Evolutionary conservation across 768 basidiomycete genomes (phyloP).

Genomic region (Suillus bovinus): DNA sequence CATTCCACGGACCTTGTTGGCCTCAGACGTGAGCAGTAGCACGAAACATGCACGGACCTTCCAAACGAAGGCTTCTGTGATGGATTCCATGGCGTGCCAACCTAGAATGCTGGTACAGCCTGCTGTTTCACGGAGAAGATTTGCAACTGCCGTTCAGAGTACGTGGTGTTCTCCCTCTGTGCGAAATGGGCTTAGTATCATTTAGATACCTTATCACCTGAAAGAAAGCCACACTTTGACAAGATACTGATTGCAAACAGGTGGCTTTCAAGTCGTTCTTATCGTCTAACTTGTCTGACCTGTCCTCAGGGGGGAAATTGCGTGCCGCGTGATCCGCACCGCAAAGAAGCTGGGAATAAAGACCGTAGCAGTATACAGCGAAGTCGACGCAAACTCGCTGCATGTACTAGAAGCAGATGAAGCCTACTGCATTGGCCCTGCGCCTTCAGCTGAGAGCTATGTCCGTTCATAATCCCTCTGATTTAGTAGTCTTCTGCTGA

Average conservation of each 20-base stretch:
- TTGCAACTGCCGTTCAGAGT: slow-evolving; percentile 23
- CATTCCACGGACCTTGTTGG: slow-evolving; percentile 1
- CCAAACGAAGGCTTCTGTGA: neutral
- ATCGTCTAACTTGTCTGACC: neutral
- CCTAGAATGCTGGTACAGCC: slow-evolving; percentile 1
- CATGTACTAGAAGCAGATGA: slow-evolving; percentile 89
- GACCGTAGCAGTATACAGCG: slow-evolving; percentile 91
- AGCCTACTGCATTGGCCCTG: slow-evolving; percentile 92
- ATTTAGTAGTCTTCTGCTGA: neutral
- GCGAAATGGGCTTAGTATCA: neutral
- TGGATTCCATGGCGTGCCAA: neutral
- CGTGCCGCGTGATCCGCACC: slow-evolving; percentile 91
- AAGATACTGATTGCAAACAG: slow-evolving; percentile 93
- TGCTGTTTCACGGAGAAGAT: slow-evolving; percentile 11
- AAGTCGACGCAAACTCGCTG: slow-evolving; percentile 76
- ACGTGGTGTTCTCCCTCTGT: slow-evolving; percentile 6
- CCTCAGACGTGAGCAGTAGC: neutral
- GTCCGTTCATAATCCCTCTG: slow-evolving; percentile 45
- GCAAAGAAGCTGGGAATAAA: slow-evolving; percentile 85
- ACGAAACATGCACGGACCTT: slow-evolving; percentile 2
- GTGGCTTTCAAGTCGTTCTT: slow-evolving; percentile 36
- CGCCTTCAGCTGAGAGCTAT: slow-evolving; percentile 86
- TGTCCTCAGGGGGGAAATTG: slow-evolving; percentile 81
- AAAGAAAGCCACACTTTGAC: slow-evolving; percentile 65
- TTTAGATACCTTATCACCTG: slow-evolving; percentile 1